Conservation (phyloP, 2,329 filamentous ascomycete genomes). For the Ilyonectria destructans region DNA sequence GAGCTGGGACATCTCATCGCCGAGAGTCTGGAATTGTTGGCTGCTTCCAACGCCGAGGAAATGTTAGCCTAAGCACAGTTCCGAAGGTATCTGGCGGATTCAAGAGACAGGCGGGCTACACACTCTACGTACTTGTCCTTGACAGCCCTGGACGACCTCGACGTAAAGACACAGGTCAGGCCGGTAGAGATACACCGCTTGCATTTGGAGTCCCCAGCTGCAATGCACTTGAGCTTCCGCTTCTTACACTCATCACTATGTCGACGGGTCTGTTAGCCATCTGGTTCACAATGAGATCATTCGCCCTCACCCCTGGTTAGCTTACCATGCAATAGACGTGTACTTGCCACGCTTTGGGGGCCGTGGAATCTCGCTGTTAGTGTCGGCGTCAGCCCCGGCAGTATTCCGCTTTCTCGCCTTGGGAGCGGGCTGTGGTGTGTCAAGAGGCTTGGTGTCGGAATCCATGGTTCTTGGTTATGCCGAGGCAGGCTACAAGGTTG, state of each 20-base stretch:
- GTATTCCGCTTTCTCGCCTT: background rate
- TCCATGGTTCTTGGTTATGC: no score
- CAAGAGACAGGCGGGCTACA: constrained; percentile 18
- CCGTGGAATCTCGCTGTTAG: constrained; percentile 2
- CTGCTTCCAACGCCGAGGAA: background rate
- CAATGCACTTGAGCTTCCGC: constrained; percentile 59
- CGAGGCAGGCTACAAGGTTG: no score
- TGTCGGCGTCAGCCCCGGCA: no score
- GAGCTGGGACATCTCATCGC: background rate
- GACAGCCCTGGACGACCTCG: no score
- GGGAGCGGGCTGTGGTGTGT: constrained; percentile 1
- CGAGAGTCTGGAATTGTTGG: constrained; percentile 42
- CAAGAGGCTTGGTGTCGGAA: no score
- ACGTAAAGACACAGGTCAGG: constrained; percentile 45
- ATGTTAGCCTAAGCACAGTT: no score
- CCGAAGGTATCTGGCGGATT: background rate
- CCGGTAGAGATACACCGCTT: constrained; percentile 52
- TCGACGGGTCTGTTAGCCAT: constrained; percentile 25
- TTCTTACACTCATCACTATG: constrained; percentile 59
- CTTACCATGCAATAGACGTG: constrained; percentile 57
- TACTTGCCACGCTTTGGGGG: constrained; percentile 56
- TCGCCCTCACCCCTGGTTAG: background rate
- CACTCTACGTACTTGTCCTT: no score
- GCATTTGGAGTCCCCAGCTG: constrained; percentile 46
- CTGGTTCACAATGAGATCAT: background rate